Evolutionary conservation across 306 rosid genomes (phyloP).

Genomic region (Cajanus cajan): DNA sequence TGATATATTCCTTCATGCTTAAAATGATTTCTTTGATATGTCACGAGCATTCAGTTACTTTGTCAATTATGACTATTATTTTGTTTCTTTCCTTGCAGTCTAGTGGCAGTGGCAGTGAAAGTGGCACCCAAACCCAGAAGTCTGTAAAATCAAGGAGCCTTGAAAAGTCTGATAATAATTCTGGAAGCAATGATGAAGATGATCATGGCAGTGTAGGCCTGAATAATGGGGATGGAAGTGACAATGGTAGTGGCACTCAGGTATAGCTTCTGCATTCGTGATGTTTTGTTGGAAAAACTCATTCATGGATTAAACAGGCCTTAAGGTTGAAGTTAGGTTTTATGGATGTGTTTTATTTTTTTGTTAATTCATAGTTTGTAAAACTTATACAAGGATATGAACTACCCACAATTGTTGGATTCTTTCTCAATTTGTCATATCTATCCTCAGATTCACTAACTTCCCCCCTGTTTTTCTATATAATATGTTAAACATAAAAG

Average conservation of each 20-base stretch:
- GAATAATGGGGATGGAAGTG: slow-evolving; percentile 70
- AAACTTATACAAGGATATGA: not conserved
- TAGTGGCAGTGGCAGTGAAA: slow-evolving; percentile 91
- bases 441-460: not conserved
- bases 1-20: slow-evolving; percentile 19
- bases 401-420: not conserved
- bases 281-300: slow-evolving; percentile 13
- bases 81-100: slow-evolving; percentile 51
- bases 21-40: not conserved
- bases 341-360: not conserved
- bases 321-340: not conserved
- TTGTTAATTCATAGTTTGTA: not conserved
- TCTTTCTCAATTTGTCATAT: not conserved
- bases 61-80: slow-evolving; percentile 8
- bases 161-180: slow-evolving; percentile 56
- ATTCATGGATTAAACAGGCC: not conserved
- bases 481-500: not conserved
- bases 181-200: slow-evolving; percentile 73
- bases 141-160: slow-evolving; percentile 68
- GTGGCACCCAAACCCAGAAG: slow-evolving; percentile 78
- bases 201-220: slow-evolving; percentile 61
- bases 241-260: slow-evolving; percentile 90
- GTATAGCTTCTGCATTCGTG: slow-evolving; percentile 39
- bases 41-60: not conserved
- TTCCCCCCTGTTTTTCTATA: not conserved